Conservation (phyloP, 2,329 filamentous ascomycete genomes). For the Xylariaceae sp. region DNA sequence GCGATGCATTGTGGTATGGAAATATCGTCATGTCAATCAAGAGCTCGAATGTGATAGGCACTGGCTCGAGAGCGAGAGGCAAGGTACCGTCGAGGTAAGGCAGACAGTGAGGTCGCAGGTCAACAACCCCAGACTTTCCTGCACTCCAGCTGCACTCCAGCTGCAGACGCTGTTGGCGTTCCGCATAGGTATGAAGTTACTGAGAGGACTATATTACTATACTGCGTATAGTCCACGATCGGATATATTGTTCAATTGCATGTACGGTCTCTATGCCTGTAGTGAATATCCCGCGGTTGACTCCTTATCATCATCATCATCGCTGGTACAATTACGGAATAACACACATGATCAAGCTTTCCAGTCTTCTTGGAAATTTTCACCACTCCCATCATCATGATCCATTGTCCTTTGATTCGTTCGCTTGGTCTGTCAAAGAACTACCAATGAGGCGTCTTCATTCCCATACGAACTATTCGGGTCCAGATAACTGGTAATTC, state of each 20-base stretch:
- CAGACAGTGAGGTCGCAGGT: too few species aligned
- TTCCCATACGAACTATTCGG: background rate
- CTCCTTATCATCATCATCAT: too few species aligned
- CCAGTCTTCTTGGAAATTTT: background rate
- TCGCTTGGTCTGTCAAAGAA: background rate
- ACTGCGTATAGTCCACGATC: too few species aligned
- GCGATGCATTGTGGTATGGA: slow-evolving; percentile 13
- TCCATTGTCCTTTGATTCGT: background rate
- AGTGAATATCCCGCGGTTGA: background rate
- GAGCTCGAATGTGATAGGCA: background rate
- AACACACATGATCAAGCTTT: background rate
- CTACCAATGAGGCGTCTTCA: background rate
- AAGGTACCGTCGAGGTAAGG: background rate
- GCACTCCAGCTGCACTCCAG: too few species aligned
- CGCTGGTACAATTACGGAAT: background rate
- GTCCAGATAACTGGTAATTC: too few species aligned
- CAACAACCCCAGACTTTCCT: too few species aligned
- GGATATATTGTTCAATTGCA: background rate
- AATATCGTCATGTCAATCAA: slow-evolving; percentile 17
- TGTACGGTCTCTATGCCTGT: background rate
- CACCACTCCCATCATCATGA: background rate
- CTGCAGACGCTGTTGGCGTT: too few species aligned
- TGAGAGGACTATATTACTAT: too few species aligned
- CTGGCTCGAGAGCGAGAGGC: background rate
- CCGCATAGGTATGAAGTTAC: too few species aligned